These are phyloP conservation scores for Botrytis byssoidea DNA, from an alignment of 2,329 filamentous ascomycete genomes.

Conservation along the genomic window DNA sequence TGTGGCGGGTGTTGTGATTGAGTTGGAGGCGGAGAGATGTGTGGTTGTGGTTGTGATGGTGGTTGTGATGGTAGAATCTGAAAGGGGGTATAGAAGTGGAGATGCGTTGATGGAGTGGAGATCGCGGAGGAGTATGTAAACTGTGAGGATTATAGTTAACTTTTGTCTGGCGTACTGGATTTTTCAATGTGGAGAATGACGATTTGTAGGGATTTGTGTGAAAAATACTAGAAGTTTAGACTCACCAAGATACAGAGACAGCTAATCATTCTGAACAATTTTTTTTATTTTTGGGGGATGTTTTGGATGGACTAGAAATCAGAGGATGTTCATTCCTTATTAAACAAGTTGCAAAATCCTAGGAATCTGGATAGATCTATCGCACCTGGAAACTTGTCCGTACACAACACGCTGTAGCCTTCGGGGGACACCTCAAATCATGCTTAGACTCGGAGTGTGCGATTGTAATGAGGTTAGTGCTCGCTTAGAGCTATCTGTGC, in stretches of 20 bases:
- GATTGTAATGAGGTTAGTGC: neutral
- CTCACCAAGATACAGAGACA: neutral
- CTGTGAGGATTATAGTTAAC: neutral
- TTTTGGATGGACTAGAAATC: neutral
- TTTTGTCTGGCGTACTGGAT: neutral
- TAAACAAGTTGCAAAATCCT: neutral
- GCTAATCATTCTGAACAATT: neutral
- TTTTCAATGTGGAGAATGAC: neutral
- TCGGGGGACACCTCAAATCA: neutral
- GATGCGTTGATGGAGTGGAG: neutral
- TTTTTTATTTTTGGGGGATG: too few relatives aligned
- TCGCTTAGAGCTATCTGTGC: neutral
- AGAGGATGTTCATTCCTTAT: neutral
- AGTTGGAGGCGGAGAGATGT: neutral
- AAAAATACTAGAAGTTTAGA: neutral
- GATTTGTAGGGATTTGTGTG: neutral
- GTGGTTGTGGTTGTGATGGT: neutral
- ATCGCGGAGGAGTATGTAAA: neutral
- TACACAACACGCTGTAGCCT: neutral
- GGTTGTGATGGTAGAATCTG: neutral
- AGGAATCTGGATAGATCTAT: neutral
- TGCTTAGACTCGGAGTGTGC: neutral
- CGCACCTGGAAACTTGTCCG: neutral
- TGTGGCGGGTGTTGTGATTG: neutral
- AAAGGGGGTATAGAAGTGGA: neutral